phyloP scores from a whole-genome alignment of 768 basidiomycete species.

The Paxillus ammoniavirescens region DNA sequence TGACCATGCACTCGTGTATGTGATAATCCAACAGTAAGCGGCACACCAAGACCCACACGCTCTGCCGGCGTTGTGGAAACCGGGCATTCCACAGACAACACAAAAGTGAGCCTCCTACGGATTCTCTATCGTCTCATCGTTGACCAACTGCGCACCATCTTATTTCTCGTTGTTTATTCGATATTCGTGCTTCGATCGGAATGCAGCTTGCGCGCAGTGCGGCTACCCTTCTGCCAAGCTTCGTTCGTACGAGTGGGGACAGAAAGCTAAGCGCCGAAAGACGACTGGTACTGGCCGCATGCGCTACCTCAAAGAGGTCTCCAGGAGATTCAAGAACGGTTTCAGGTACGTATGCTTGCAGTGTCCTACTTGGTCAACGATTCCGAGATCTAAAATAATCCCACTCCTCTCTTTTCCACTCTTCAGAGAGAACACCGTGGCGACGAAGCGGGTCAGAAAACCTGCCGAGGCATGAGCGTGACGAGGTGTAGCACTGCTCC shows the following conservation, averaged over 20 bases:
- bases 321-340: constrained; percentile 97
- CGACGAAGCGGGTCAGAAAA: constrained; percentile 78
- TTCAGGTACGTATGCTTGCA: constrained; percentile 62
- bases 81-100: constrained; percentile 98
- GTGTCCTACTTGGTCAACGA: background rate
- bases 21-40: constrained; percentile 65
- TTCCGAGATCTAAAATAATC: background rate
- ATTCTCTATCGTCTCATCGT: background rate
- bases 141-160: background rate
- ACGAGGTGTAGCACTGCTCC: background rate
- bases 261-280: constrained; percentile 99
- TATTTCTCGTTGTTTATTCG: background rate
- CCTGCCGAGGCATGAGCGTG: constrained; percentile 45
- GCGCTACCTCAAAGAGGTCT: constrained; percentile 89
- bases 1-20: background rate
- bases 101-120: constrained; percentile 65
- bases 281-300: constrained; percentile 98
- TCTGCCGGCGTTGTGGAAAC: constrained; percentile 96
- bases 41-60: constrained; percentile 95
- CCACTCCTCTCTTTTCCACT: background rate
- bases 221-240: constrained; percentile 96
- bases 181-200: background rate
- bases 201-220: constrained; percentile 87
- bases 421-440: constrained; percentile 83
- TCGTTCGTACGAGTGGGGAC: constrained; percentile 96